A percentile compares a stretch with the other conserved stretches of the same genome.
These are phyloP conservation scores for Tolypocladium guangdongense DNA, from an alignment of 2,329 filamentous ascomycete genomes.

Conservation along the genomic window DNA sequence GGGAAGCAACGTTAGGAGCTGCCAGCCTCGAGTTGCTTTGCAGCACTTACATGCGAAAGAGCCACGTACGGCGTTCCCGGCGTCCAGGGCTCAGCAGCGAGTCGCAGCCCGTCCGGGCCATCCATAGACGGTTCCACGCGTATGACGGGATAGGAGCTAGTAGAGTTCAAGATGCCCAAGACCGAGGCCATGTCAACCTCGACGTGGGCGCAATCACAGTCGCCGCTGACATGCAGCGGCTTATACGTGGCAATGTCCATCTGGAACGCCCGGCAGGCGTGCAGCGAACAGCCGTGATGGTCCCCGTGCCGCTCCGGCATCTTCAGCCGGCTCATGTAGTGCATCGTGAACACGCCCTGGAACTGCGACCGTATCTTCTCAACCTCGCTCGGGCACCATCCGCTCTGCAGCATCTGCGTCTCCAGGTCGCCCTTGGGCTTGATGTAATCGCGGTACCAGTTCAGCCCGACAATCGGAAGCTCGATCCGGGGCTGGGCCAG, in stretches of 20 bases:
- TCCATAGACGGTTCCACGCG: conserved; percentile 2
- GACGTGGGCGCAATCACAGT: conserved; percentile 12
- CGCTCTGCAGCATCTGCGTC: conserved; percentile 13
- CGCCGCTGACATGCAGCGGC: conserved; percentile 10
- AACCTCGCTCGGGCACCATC: conserved; percentile 22
- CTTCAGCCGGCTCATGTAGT: conserved; percentile 12
- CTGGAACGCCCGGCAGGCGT: conserved; percentile 17
- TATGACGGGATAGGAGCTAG: conserved; percentile 10
- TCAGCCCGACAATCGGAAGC: conserved; percentile 6
- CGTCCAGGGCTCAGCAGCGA: conserved; percentile 12
- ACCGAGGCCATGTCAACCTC: conserved; percentile 9
- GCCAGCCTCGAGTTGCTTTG: too few species aligned
- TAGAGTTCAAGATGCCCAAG: conserved; percentile 5
- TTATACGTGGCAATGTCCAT: conserved; percentile 16
- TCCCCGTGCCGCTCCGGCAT: conserved; percentile 4
- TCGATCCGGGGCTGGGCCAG: conserved; percentile 3
- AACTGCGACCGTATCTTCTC: conserved; percentile 13
- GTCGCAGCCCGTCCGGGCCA: conserved; percentile 4
- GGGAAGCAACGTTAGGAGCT: too few species aligned
- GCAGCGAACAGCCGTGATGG: conserved; percentile 15
- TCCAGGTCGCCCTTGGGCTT: conserved; percentile 8
- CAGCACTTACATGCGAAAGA: conserved; percentile 17
- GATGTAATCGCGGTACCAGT: conserved; percentile 10
- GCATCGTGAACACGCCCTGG: conserved; percentile 11
- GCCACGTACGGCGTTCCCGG: conserved; percentile 17